A percentile compares a stretch with the other conserved stretches of the same genome.
Conservation (phyloP, 2,329 filamentous ascomycete genomes). For the Xenosphaeropsis pyriputrescens region DNA sequence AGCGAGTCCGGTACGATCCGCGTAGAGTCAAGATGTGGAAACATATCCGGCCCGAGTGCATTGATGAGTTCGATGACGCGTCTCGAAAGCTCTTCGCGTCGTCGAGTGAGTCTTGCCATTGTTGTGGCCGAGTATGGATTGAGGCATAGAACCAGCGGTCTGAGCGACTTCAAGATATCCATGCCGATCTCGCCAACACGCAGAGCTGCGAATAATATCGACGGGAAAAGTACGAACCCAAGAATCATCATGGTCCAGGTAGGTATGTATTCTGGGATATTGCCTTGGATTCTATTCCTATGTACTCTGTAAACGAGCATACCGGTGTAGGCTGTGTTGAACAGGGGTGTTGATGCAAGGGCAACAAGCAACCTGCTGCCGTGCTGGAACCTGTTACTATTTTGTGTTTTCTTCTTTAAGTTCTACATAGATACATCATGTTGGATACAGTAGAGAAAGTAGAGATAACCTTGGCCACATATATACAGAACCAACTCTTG, state of each 20-base stretch:
- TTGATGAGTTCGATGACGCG: constrained; percentile 85
- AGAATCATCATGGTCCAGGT: constrained; percentile 52
- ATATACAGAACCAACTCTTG: no score
- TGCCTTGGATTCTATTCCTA: constrained; percentile 62
- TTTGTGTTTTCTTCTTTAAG: no score
- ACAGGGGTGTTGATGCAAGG: constrained; percentile 61
- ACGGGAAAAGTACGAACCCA: constrained; percentile 64
- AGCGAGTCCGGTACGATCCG: no score
- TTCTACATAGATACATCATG: no score
- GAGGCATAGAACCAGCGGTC: constrained; percentile 70
- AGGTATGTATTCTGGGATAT: constrained; percentile 61
- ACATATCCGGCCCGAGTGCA: constrained; percentile 81
- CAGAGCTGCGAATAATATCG: constrained; percentile 77
- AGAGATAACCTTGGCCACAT: no score
- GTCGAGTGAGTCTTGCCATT: constrained; percentile 57
- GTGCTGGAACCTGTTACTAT: no score
- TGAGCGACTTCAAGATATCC: constrained; percentile 88
- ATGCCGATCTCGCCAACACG: constrained; percentile 89
- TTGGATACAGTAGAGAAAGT: no score
- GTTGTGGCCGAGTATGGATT: constrained; percentile 71
- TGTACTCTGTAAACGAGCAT: constrained; percentile 60
- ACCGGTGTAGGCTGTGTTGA: constrained; percentile 72
- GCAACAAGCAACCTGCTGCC: constrained; percentile 82
- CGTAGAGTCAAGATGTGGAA: constrained; percentile 65
- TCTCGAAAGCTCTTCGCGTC: constrained; percentile 56